Percentiles rank a stretch among this genome's conserved stretches.
Conservation (phyloP, 768 basidiomycete genomes). For the Leucocoprinus leucothites region DNA sequence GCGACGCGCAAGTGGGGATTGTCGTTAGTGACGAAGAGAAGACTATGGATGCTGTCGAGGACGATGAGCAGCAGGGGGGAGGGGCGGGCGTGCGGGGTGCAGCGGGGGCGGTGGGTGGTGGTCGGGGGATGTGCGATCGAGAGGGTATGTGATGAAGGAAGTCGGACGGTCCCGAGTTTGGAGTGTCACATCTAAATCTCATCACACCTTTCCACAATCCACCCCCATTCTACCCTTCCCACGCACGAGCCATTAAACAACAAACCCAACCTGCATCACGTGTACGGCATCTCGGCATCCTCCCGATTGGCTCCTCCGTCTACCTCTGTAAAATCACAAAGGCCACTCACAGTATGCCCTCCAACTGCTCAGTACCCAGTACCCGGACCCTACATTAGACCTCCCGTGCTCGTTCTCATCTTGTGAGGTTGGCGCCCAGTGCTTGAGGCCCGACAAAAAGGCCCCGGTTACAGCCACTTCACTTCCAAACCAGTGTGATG, state of each 20-base stretch:
- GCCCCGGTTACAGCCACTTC: neutral
- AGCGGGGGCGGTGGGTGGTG: slow-evolving; percentile 16
- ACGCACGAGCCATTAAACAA: slow-evolving; percentile 49
- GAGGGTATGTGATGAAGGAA: slow-evolving; percentile 48
- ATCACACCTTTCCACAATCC: slow-evolving; percentile 34
- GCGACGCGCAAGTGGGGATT: slow-evolving; percentile 13
- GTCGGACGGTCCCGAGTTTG: slow-evolving; percentile 44
- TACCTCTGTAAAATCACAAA: slow-evolving; percentile 8
- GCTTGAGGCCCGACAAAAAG: neutral
- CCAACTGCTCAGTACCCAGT: neutral
- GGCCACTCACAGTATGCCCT: neutral
- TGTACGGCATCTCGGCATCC: slow-evolving; percentile 22
- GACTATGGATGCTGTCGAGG: slow-evolving; percentile 18
- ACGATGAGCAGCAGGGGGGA: slow-evolving; percentile 22
- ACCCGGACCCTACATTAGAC: neutral
- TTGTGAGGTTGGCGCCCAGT: neutral
- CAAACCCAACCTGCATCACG: slow-evolving; percentile 35
- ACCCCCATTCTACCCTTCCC: slow-evolving; percentile 25
- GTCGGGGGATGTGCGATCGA: slow-evolving; percentile 39
- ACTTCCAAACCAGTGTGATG: neutral
- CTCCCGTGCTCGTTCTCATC: neutral
- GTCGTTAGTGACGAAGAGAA: slow-evolving; percentile 12
- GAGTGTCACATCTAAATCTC: slow-evolving; percentile 44
- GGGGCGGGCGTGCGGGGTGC: slow-evolving; percentile 28
- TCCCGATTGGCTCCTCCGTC: slow-evolving; percentile 17